Evolutionary conservation across 2,329 filamentous ascomycete genomes (phyloP), one percentile per base, ranked within the genome.

Genomic region (Arthroderma sp.): DNA sequence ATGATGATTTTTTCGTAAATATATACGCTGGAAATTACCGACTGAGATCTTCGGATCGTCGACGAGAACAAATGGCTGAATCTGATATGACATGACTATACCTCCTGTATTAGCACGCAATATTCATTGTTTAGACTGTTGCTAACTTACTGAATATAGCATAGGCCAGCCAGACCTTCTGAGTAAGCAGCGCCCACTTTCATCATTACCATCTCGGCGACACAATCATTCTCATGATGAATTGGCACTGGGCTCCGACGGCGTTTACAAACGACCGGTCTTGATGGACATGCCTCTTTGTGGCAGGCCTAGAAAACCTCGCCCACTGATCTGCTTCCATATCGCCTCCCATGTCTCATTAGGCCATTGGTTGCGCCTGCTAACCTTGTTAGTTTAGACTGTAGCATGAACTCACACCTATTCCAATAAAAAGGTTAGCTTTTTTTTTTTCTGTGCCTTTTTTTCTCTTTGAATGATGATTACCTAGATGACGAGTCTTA

Each of bases 281-380:
- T 79, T 86, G 86, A 87, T 72, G 84, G 87, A 79, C 77, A 83
- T 78, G 85, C 86, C 85, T 61, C 69, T 76, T 84, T 85, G 85
- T 68, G 86, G 85, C 86, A 94, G 86, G 87, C 87, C 85, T 94
- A 93, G 86, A 93, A 94, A 94, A 94, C 88, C 87, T 94, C 80
- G 86, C 85, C 87, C 84, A 89, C 87, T 94, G 87, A 94, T 70
- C 60, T 50, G 46, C 44, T 34, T 34, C 11, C 8, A 34, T 34
- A 34, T 8, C 32, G 8, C 11, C 32, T 9, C 32, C 11, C 8
- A 34, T 34, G n/a, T 34, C 15, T 29, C 39, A 41, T 41, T 7
- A 11, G n/a, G 32, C 29, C n/a, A 32, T 22, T 33, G 32, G 8
- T 41, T 9, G 9, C 30, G 28, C 39, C n/a, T 11, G 29, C 39